phyloP scores from a whole-genome alignment of 2,329 filamentous ascomycete species.

The Ascochyta rabiei region DNA sequence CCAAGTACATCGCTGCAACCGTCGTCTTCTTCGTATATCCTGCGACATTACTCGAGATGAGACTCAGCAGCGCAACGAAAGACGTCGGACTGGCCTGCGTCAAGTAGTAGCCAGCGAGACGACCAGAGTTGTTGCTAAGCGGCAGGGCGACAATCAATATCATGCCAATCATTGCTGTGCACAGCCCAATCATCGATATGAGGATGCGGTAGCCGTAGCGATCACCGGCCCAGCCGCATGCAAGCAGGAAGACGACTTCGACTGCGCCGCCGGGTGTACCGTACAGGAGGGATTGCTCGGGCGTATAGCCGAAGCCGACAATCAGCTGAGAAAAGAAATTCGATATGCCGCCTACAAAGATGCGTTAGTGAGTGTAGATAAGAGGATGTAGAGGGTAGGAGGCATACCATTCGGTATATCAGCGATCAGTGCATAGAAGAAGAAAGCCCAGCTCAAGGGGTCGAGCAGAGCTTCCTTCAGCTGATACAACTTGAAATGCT shows the following conservation, averaged over 20 bases:
- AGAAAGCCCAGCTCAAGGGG: conserved; percentile 66
- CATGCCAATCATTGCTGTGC: conserved; percentile 64
- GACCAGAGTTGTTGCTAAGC: conserved; percentile 61
- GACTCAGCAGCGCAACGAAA: conserved; percentile 67
- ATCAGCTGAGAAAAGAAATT: conserved; percentile 69
- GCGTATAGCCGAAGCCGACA: conserved; percentile 68
- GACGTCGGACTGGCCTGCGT: conserved; percentile 65
- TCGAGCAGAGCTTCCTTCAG: conserved; percentile 64
- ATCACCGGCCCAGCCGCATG: conserved; percentile 64
- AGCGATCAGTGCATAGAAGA: conserved; percentile 61
- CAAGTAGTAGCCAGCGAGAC: conserved; percentile 69
- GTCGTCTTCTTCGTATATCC: conserved; percentile 67
- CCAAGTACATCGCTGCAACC: conserved; percentile 58
- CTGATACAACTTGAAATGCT: conserved; percentile 72
- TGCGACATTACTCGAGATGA: conserved; percentile 68
- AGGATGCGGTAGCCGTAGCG: conserved; percentile 63
- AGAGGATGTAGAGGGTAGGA: not conserved
- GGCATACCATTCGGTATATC: conserved; percentile 62
- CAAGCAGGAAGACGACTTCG: conserved; percentile 64
- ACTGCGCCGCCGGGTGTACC: conserved; percentile 70
- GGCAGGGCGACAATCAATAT: conserved; percentile 69
- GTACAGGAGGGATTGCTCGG: conserved; percentile 67
- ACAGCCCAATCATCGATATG: conserved; percentile 59
- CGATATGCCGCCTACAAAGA: conserved; percentile 54
- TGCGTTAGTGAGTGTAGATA: conserved; percentile 3